Conservation (phyloP, 2,329 filamentous ascomycete species). For the Ascochyta fabae region DNA sequence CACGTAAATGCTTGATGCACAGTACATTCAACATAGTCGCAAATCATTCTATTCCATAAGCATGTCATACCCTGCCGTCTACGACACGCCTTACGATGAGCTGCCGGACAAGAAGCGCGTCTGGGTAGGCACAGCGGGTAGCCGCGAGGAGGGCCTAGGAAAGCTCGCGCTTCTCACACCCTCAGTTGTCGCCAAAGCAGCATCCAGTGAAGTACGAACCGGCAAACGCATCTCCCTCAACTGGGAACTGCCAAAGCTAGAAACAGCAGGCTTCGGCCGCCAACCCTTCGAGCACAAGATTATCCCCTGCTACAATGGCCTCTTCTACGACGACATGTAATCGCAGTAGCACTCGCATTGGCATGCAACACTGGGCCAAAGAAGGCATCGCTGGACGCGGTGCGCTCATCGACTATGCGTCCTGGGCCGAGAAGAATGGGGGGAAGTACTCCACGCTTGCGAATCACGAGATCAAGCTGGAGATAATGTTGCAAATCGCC, state of each 20-base stretch:
- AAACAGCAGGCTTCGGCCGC: conserved; percentile 59
- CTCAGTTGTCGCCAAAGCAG: conserved; percentile 56
- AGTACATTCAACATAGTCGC: not conserved
- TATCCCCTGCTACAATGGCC: conserved; percentile 51
- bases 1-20: too few relatives aligned
- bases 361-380: conserved; percentile 25
- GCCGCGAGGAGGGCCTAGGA: conserved; percentile 59
- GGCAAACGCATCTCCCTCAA: conserved; percentile 57
- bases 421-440: conserved; percentile 24
- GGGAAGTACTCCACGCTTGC: conserved; percentile 19
- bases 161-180: conserved; percentile 60
- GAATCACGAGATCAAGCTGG: conserved; percentile 17
- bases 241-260: conserved; percentile 63
- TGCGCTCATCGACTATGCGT: conserved; percentile 27
- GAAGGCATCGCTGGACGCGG: conserved; percentile 29
- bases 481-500: conserved; percentile 18
- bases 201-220: conserved; percentile 56
- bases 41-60: not conserved
- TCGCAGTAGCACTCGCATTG: conserved; percentile 18
- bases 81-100: conserved; percentile 49
- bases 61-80: conserved; percentile 17
- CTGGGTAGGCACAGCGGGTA: conserved; percentile 56
- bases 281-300: conserved; percentile 58
- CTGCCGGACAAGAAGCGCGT: conserved; percentile 58
- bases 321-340: conserved; percentile 21